Base-by-base conservation (phyloP, 164 flowering plant genomes). In the Vitis amurensis region DNA sequence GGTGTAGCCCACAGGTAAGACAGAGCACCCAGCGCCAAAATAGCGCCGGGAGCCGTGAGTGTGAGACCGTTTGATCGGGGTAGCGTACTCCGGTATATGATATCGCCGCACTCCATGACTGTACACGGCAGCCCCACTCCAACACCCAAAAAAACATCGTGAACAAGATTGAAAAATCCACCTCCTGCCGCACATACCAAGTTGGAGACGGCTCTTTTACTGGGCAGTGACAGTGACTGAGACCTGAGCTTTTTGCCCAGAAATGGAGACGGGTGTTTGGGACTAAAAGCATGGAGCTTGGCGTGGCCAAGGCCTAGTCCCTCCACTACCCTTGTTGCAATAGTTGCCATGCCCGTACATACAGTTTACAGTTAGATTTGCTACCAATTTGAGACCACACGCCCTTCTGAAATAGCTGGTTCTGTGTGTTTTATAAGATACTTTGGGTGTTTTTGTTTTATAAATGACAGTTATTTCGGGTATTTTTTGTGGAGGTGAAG, bases 1-100 rank as follows among this genome's bases (percentile, higher is more conserved):
- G 98, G 98, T 0, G 99, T 95, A 31, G 99, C 98, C 99, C 98
- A 95, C 49, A 93, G 90, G 71, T 95, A 95, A 56, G 99, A 95
- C n/a, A 91, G 17, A 48, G 91, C 79, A 14, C 91, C 85, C 64
- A 93, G 73, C 55, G 98, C 98, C 71, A 95, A 76, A 71, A 86
- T 66, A 2, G 76, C 94, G 5, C 98, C 99, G 61, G 99, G 99
- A 11, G 80, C 77, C 9, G 99, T 93, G 29, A 88, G 15, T 1
- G 90, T 87, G n/a, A 90, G 71, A 50, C 79, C 97, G 68, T 65
- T 83, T 31, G 97, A 84, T 63, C 82, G 83, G 0, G 99, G 98
- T 7, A 93, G 85, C 44, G 98, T 95, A 79, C 98, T 95, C 63
- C 99, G 78, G 63, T 91, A 95, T 17, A 93, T 95, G 19, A 93